Evolutionary conservation across 768 basidiomycete species (phyloP).

Genomic region (Asterophora lycoperdoides): DNA sequence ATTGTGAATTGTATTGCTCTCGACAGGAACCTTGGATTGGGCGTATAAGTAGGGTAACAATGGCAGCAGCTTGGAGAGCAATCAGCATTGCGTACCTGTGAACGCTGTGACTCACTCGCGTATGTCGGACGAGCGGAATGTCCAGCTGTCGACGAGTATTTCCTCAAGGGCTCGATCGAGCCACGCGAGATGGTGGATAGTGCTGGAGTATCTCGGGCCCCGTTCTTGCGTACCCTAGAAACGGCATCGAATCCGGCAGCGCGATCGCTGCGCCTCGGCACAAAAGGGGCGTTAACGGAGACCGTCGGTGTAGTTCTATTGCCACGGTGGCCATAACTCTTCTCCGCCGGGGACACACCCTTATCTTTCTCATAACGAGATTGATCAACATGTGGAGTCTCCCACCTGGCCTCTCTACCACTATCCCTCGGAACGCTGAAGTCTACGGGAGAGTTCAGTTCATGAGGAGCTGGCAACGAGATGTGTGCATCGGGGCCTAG

Average conservation of each 20-base stretch:
- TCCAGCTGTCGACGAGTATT: no score
- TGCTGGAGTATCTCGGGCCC: constrained; percentile 13
- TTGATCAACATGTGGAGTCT: not conserved
- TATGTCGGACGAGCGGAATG: no score
- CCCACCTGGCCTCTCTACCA: not conserved
- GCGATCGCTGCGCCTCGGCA: not conserved
- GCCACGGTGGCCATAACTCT: not conserved
- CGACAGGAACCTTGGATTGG: no score
- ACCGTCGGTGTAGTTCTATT: constrained; percentile 8
- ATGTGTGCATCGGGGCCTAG: constrained; percentile 36
- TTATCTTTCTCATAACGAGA: not conserved
- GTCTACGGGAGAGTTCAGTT: constrained; percentile 23
- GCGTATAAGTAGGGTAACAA: no score
- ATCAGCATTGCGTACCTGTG: no score
- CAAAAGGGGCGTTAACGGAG: constrained; percentile 2
- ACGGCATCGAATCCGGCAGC: constrained; percentile 7
- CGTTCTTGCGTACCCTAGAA: not conserved
- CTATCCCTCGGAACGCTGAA: not conserved
- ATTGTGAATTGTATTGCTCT: not conserved
- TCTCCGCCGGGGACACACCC: not conserved
- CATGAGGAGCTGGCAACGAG: constrained; percentile 49
- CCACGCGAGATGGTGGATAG: constrained; percentile 26
- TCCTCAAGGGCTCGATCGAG: no score
- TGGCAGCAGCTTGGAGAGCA: no score
- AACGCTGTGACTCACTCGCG: no score